Base-by-base conservation (phyloP, 2,329 filamentous ascomycete species). In the Pyrenophora teres region DNA sequence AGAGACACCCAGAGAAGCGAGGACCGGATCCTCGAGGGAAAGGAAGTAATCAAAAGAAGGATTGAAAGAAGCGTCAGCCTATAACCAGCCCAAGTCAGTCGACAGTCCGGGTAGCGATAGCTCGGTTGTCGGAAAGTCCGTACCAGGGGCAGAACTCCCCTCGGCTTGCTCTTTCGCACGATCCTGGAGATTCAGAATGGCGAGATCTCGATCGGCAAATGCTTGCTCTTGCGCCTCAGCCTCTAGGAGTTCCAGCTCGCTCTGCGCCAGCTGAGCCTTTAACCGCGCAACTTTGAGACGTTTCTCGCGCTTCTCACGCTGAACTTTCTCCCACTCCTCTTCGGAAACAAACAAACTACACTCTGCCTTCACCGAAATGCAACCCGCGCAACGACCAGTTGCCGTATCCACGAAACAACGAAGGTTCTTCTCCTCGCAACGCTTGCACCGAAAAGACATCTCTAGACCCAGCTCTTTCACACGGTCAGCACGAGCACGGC, bases 361-460 rank as follows among this genome's bases (percentile, higher is more conserved):
- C 33, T 38, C 10, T 7, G 42, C 16, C 4, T 23, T 19, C 3
- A 38, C 33, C 8, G 7, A 30, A 10, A 45, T 45, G 31, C 10
- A 45, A 6, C 42, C 10, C 16, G 32, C 12, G 9, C n/a, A 45
- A 1, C 6, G 13, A 3, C 30, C 13, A 19, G 21, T n/a, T 1
- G 15, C 4, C 1, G 36, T 46, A 13, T 37, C 23, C 9, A n/a
- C n/a, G n/a, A n/a, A n/a, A n/a, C n/a, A n/a, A n/a, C n/a, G n/a
- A n/a, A n/a, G n/a, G n/a, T n/a, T 40, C 37, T 46, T 40, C 27
- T 46, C 36, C 9, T 46, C 16, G 18, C 15, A 46, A 10, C 12
- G 21, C 12, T 33, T 33, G 33, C 12, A 46, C 21, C 3, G 23
- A 25, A 46, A 32, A 3, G 18, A 15, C 23, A 46, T 46, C 6